Evolutionary conservation across 208 protist genomes (phyloP), one percentile per base, ranked within the genome.

Genomic region (Trichomonas vaginalis): DNA sequence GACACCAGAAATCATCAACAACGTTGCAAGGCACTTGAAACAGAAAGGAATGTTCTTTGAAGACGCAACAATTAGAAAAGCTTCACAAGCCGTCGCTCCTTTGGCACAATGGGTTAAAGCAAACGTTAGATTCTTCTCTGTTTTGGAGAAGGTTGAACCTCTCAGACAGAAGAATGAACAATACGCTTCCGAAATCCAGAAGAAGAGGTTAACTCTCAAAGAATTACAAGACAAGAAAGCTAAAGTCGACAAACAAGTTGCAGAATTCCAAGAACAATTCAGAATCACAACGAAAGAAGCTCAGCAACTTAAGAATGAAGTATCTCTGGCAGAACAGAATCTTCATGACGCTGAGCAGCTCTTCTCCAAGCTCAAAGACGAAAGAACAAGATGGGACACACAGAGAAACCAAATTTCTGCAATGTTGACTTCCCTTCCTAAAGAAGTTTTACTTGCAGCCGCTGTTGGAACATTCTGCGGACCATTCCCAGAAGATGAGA

Each of bases 41-140:
- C 96, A 96, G 32, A 98, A 98, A 95, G 96, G 87, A 39, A 97
- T 98, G 56, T 98, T 98, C 37, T 99, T 99, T 96, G 98, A 99
- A 95, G 96, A 97, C 40, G 98, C 98, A 32, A 97, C 97, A 10
- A 99, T 99, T 96, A 97, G 97, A 10, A 98, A 98, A 70, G 98
- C 98, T 27, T 98, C 98, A 14, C 97, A 98, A 95, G 98, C 99
- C 0, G 98, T 98, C 8, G 98, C 98, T 23, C 98, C 99, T 61
- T 98, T 99, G 96, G 98, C 98, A 23, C 97, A 98, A 95, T 99
- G 99, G 99, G 98, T 99, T 8, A 98, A 98, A 96, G 99, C 99
- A 6, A 98, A 99, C 21, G 90, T 99, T 10, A 97, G 98, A 96
- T 99, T 99, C 97, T 98, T 98, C 95, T 97, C 97, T 95, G 99